These are phyloP conservation scores for Paragyromitra xinjiangensis DNA, from an alignment of 495 filamentous ascomycete genomes.

Conservation along the genomic window DNA sequence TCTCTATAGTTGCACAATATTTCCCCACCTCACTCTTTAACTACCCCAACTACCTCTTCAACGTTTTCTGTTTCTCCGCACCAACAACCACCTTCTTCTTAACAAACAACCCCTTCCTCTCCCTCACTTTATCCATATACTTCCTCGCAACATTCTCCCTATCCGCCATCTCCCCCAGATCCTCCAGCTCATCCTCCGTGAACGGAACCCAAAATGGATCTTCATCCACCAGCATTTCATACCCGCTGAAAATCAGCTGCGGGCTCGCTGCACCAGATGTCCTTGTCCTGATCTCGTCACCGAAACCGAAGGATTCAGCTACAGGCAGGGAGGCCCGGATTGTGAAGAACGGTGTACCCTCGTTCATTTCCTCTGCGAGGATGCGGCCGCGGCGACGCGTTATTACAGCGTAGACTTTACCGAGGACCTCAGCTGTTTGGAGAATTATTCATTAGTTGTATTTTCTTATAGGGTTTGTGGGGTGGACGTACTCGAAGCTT, in stretches of 20 bases:
- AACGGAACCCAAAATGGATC: constrained; percentile 98
- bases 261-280: constrained; percentile 90
- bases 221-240: constrained; percentile 83
- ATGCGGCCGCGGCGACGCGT: constrained; percentile 90
- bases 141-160: constrained; percentile 92
- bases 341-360: constrained; percentile 95
- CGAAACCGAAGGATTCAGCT: constrained; percentile 94
- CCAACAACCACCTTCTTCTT: constrained; percentile 78
- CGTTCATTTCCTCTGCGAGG: constrained; percentile 87
- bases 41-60: constrained; percentile 75
- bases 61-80: constrained; percentile 98
- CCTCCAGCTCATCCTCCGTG: constrained; percentile 96
- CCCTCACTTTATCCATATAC: constrained; percentile 90
- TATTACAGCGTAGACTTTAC: constrained; percentile 91
- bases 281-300: constrained; percentile 92
- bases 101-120: constrained; percentile 85
- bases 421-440: constrained; percentile 82
- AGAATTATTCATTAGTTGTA: constrained; percentile 8
- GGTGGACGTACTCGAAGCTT: constrained; percentile 78
- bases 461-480: not conserved
- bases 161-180: constrained; percentile 92
- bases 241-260: constrained; percentile 91
- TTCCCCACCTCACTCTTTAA: not conserved
- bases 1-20: not conserved
- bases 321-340: constrained; percentile 87